phyloP scores from a whole-genome alignment of 495 filamentous ascomycete genomes.

The Cudoniella acicularis region DNA sequence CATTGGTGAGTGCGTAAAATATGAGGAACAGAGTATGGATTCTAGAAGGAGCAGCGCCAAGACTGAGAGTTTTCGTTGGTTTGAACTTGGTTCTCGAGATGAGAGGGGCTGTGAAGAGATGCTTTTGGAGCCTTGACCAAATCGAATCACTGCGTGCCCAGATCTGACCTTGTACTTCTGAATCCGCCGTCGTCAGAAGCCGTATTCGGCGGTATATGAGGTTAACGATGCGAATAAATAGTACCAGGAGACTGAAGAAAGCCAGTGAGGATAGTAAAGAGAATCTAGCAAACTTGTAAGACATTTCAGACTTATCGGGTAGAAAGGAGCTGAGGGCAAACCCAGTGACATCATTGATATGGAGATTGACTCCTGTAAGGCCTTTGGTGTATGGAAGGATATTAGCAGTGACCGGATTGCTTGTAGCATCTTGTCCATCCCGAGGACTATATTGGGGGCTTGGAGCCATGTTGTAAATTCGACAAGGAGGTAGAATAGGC shows the following conservation, averaged over 20 bases:
- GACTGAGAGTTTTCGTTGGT: conserved; percentile 82
- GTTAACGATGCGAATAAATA: background rate
- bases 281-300: background rate
- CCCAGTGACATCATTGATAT: background rate
- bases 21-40: conserved; percentile 70
- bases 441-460: no score
- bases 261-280: background rate
- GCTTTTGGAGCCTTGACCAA: conserved; percentile 59
- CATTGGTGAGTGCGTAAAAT: conserved; percentile 60
- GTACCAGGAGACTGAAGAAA: background rate
- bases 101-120: conserved; percentile 78
- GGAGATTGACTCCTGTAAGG: conserved; percentile 46
- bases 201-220: conserved; percentile 36
- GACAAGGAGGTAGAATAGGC: no score
- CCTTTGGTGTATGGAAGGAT: conserved; percentile 42
- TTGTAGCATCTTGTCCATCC: no score
- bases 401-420: no score
- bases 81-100: conserved; percentile 67
- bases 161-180: conserved; percentile 36
- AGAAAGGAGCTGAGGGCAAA: background rate
- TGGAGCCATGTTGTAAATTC: no score
- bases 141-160: conserved; percentile 44
- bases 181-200: conserved; percentile 42
- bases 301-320: background rate
- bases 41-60: conserved; percentile 78